Evolutionary conservation across 2,329 filamentous ascomycete species (phyloP).

Genomic region (Zelopaecilomyces penicillatus): DNA sequence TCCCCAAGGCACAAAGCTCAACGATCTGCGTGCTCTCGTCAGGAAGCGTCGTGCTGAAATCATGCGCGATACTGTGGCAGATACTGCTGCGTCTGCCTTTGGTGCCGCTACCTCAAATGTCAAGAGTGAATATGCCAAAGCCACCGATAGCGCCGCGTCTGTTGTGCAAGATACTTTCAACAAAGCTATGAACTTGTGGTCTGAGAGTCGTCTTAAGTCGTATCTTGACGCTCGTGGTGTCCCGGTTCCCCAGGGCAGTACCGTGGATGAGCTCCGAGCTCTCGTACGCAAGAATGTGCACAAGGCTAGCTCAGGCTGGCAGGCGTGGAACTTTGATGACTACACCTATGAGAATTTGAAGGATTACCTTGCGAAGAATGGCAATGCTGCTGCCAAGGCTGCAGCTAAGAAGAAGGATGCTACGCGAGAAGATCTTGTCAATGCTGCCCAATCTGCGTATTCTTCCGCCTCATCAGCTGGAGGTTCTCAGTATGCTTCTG

Average conservation of each 20-base stretch:
- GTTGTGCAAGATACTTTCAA: constrained; percentile 62
- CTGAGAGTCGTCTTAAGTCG: constrained; percentile 67
- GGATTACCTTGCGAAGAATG: constrained; percentile 43
- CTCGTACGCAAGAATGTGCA: constrained; percentile 66
- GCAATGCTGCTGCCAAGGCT: constrained; percentile 48
- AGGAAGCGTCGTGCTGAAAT: constrained; percentile 76
- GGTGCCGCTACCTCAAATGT: constrained; percentile 69
- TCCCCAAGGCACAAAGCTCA: constrained; percentile 82
- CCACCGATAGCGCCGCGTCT: constrained; percentile 58
- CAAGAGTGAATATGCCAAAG: constrained; percentile 67
- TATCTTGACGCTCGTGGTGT: constrained; percentile 71
- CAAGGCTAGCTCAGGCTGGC: constrained; percentile 60
- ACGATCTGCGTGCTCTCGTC: constrained; percentile 82
- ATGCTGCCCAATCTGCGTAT: constrained; percentile 54
- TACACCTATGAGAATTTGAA: constrained; percentile 64
- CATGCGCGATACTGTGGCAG: constrained; percentile 54
- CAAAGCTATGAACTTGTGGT: constrained; percentile 54
- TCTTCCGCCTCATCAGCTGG: constrained; percentile 50
- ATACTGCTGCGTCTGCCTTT: constrained; percentile 50
- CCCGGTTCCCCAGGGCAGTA: constrained; percentile 63
- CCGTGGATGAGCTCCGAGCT: constrained; percentile 64
- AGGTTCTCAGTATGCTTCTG: constrained; percentile 53
- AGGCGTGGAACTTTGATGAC: constrained; percentile 72
- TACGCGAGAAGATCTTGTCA: constrained; percentile 65
- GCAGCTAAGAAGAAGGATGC: constrained; percentile 53